Base-by-base conservation (phyloP, 2,329 filamentous ascomycete species). In the Hyphodiscus sp. region DNA sequence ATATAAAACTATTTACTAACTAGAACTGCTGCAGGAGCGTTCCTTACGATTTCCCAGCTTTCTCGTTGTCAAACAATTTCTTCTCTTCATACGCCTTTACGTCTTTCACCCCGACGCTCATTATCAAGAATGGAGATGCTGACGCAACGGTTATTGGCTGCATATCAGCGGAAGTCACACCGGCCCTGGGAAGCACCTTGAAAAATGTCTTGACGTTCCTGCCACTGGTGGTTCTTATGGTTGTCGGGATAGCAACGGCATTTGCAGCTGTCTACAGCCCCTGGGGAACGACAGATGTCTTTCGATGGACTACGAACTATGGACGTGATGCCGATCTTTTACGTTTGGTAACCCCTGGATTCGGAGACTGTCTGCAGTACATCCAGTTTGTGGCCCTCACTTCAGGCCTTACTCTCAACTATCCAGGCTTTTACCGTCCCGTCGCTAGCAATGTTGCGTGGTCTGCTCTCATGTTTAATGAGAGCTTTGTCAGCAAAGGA, bases 231-330 rank as follows among this genome's bases (percentile, higher is more conserved):
- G 81, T 96, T 20, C 76, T 99, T 30, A 73, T 92, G 2, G 76
- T 92, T 42, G 89, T 95, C 45, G 94, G 84, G 1, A 70, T 91
- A 54, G 90, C 91, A 15, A 96, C 92, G 7, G 75, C 91, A 38
- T 83, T 90, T 60, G 91, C 94, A 2, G 88, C 84, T 48, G 89
- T 95, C 41, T 92, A 84, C 67, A 96, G 91, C 66, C 94, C 94
- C 0, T 99, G 94, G 92, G 94, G 94, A 19, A 89, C 90, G 1
- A 83, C 83, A 8, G 88, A 99, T 67, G 78, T 92, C 19, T 97
- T 97, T 69, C 85, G 89, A 61, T 99, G 92, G 91, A 91, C 90
- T n/a, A 95, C 90, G 66, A 99, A 99, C 68, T 97, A 95, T 68
- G 94, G 94, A 38, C 84, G 92, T 62, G 94, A 99, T 63, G 88